Evolutionary conservation across 2,329 filamentous ascomycete genomes (phyloP).

Genomic region (Alternaria ventricosa): DNA sequence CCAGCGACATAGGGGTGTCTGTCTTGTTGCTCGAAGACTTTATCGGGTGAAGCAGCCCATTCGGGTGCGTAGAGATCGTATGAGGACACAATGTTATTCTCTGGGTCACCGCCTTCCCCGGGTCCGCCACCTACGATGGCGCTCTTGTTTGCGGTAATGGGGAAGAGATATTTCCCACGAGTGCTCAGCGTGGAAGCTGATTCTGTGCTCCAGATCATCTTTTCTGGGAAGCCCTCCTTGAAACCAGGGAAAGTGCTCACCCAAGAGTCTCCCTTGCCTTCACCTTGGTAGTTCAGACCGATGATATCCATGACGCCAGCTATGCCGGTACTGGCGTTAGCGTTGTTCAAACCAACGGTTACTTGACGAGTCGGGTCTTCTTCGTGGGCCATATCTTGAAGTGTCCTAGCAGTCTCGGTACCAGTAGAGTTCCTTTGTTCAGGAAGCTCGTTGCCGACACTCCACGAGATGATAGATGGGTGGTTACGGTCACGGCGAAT

Average conservation of each 20-base stretch:
- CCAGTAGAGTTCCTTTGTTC: constrained; percentile 52
- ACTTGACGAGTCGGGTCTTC: constrained; percentile 58
- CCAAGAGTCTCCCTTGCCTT: constrained; percentile 51
- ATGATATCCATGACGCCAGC: constrained; percentile 55
- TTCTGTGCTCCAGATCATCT: constrained; percentile 49
- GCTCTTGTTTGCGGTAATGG: constrained; percentile 52
- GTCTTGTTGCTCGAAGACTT: constrained; percentile 61
- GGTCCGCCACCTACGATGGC: constrained; percentile 48
- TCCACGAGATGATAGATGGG: constrained; percentile 61
- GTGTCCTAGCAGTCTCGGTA: constrained; percentile 43
- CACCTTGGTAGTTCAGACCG: constrained; percentile 64
- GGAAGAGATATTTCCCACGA: constrained; percentile 61
- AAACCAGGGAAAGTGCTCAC: constrained; percentile 55
- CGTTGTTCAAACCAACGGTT: constrained; percentile 58
- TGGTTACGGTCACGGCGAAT: constrained; percentile 64
- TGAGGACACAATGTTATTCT: constrained; percentile 51
- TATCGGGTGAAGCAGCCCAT: constrained; percentile 60
- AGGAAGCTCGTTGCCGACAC: constrained; percentile 61
- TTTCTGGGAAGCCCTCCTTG: constrained; percentile 55
- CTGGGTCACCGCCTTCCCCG: constrained; percentile 45
- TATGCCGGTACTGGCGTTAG: constrained; percentile 50
- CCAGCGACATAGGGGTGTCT: constrained; percentile 59
- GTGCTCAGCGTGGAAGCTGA: constrained; percentile 55
- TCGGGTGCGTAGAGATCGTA: constrained; percentile 60
- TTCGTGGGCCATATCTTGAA: constrained; percentile 53